Evolutionary conservation across 140 eudicot genomes (phyloP).

Genomic region (Erigeron philadelphicus): DNA sequence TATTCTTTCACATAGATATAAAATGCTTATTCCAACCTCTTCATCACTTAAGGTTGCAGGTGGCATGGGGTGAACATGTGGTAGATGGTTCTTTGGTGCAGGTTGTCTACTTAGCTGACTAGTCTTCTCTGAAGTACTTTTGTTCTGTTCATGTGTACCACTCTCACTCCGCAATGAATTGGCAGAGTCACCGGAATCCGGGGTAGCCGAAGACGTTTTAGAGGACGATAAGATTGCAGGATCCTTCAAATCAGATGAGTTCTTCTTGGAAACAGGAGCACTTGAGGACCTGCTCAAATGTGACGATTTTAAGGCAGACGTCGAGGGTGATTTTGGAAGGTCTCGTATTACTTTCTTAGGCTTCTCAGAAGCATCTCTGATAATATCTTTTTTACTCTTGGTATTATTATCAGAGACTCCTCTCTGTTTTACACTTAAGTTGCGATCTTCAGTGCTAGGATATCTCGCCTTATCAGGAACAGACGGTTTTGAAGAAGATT

Average conservation of each 20-base stretch:
- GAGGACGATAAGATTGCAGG: constrained; percentile 35
- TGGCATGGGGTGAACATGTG: constrained; percentile 35
- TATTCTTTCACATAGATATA: neutral
- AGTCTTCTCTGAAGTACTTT: constrained; percentile 37
- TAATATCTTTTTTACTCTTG: constrained; percentile 41
- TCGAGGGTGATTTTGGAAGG: constrained; percentile 39
- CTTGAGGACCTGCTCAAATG: constrained; percentile 47
- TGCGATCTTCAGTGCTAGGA: constrained; percentile 33
- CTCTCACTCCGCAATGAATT: constrained; percentile 41
- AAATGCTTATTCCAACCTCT: constrained; percentile 49
- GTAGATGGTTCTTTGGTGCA: constrained; percentile 42
- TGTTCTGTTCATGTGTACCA: constrained; percentile 40
- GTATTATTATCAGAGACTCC: constrained; percentile 24
- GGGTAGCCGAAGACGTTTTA: constrained; percentile 35
- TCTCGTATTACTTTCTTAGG: constrained; percentile 48
- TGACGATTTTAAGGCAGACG: constrained; percentile 44
- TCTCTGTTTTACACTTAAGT: constrained; percentile 33
- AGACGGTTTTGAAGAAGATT: constrained; percentile 46
- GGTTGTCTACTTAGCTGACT: constrained; percentile 40
- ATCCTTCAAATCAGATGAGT: constrained; percentile 52
- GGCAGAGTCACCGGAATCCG: constrained; percentile 48
- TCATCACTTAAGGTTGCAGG: constrained; percentile 85
- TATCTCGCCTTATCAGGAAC: constrained; percentile 33
- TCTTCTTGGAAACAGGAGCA: constrained; percentile 41
- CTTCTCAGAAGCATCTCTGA: constrained; percentile 46